A percentile compares a stretch with the other conserved stretches of the same genome.
Conservation (phyloP, 2,329 filamentous ascomycete genomes). For the Beauveria scarabaeidicola region DNA sequence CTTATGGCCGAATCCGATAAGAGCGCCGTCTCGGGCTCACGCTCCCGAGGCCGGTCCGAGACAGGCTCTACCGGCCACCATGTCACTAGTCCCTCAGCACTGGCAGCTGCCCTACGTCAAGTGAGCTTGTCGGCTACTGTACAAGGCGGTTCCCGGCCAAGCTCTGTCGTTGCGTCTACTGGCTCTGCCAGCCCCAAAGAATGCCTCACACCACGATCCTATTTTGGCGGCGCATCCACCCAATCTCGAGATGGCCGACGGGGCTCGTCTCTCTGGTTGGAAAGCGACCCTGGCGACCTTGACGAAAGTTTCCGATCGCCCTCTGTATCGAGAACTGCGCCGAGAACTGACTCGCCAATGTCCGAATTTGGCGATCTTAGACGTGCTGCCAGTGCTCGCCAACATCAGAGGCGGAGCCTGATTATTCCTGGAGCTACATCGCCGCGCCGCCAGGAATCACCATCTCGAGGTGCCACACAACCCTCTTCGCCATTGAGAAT, state of each 20-base stretch:
- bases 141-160: conserved; percentile 37
- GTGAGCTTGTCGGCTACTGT: conserved; percentile 25
- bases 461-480: conserved; percentile 62
- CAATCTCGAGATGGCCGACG: conserved; percentile 60
- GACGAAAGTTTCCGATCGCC: conserved; percentile 81
- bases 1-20: conserved; percentile 23
- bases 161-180: conserved; percentile 56
- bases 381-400: conserved; percentile 67
- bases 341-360: conserved; percentile 79
- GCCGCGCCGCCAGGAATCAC: conserved; percentile 80
- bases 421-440: conserved; percentile 72
- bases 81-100: conserved; percentile 37
- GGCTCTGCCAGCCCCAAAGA: conserved; percentile 85
- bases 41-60: conserved; percentile 18
- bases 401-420: conserved; percentile 79
- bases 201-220: conserved; percentile 82
- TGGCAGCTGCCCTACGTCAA: conserved; percentile 45
- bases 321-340: conserved; percentile 58
- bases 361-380: conserved; percentile 74
- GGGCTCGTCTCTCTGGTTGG: conserved; percentile 63
- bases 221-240: conserved; percentile 50
- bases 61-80: conserved; percentile 40
- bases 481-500: conserved; percentile 84
- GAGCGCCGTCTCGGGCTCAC: not conserved
- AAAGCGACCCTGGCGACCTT: conserved; percentile 77